These are phyloP conservation scores for Melocanna baccifera DNA, from an alignment of 176 grass and related monocot species.

Conservation along the genomic window DNA sequence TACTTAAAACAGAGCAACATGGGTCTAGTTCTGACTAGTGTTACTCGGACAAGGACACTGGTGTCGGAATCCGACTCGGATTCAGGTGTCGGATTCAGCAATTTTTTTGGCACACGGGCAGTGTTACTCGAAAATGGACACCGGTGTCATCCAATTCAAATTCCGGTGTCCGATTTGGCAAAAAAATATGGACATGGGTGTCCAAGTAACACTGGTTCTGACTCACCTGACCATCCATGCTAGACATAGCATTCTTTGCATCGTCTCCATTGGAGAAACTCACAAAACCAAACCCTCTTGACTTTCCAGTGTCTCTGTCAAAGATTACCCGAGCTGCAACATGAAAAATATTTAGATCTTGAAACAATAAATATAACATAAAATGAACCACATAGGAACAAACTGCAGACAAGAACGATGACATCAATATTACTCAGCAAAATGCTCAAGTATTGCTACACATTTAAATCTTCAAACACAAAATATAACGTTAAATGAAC, in stretches of 20 bases:
- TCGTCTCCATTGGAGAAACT: constrained; percentile 30
- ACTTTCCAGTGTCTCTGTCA: constrained; percentile 66
- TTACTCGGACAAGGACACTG: too few species aligned
- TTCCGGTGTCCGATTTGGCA: too few species aligned
- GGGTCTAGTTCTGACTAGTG: background rate
- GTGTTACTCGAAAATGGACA: too few species aligned
- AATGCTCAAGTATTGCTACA: background rate
- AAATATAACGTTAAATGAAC: background rate
- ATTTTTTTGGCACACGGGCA: too few species aligned
- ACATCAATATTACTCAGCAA: background rate
- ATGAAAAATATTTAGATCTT: constrained; percentile 5
- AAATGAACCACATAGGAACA: background rate
- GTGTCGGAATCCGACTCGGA: too few species aligned
- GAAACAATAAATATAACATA: background rate
- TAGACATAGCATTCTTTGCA: constrained; percentile 31
- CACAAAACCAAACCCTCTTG: constrained; percentile 92
- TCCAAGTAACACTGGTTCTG: too few species aligned
- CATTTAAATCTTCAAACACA: background rate
- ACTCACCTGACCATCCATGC: constrained; percentile 82
- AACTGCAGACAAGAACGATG: background rate
- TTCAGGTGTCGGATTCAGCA: too few species aligned
- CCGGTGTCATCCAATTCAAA: too few species aligned
- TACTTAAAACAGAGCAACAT: background rate
- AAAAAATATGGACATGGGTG: too few species aligned
- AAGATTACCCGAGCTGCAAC: constrained; percentile 61